phyloP scores from a whole-genome alignment of 179 eudicot genomes.

The Beta corolliflora region DNA sequence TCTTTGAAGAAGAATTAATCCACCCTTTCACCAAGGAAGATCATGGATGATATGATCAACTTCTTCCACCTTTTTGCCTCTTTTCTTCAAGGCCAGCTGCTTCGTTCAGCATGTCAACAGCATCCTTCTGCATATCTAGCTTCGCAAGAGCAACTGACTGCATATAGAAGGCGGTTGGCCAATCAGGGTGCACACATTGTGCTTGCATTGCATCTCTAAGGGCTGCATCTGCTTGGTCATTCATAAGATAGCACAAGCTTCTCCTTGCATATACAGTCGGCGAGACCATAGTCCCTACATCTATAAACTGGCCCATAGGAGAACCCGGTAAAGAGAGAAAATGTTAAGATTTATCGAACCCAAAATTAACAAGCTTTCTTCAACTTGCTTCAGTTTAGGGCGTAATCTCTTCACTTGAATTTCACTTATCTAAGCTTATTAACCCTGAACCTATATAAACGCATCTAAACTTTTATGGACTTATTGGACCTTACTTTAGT shows the following conservation, averaged over 20 bases:
- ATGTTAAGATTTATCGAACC: not conserved
- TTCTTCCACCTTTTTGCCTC: conserved; percentile 62
- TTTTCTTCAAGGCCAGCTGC: conserved; percentile 89
- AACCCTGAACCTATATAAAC: too few relatives aligned
- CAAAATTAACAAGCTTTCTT: not conserved
- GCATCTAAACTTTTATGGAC: too few relatives aligned
- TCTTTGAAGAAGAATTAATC: conserved; percentile 12
- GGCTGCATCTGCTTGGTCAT: conserved; percentile 90
- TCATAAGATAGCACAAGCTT: conserved; percentile 77
- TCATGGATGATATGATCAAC: conserved; percentile 29
- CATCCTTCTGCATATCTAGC: conserved; percentile 93
- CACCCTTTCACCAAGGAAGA: not conserved
- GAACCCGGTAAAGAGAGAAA: not conserved
- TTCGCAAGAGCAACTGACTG: conserved; percentile 91
- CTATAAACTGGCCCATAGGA: conserved; percentile 58
- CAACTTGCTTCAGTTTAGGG: too few relatives aligned
- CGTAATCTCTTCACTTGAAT: too few relatives aligned
- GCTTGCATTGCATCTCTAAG: conserved; percentile 99
- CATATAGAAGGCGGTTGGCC: conserved; percentile 97
- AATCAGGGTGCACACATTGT: conserved; percentile 77
- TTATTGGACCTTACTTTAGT: too few relatives aligned
- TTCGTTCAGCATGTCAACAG: conserved; percentile 82
- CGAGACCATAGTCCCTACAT: conserved; percentile 84
- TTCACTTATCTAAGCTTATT: too few relatives aligned
- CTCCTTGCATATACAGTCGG: conserved; percentile 90